phyloP scores from a whole-genome alignment of 176 grass and related monocot genomes.

The Saccharum officinarum region DNA sequence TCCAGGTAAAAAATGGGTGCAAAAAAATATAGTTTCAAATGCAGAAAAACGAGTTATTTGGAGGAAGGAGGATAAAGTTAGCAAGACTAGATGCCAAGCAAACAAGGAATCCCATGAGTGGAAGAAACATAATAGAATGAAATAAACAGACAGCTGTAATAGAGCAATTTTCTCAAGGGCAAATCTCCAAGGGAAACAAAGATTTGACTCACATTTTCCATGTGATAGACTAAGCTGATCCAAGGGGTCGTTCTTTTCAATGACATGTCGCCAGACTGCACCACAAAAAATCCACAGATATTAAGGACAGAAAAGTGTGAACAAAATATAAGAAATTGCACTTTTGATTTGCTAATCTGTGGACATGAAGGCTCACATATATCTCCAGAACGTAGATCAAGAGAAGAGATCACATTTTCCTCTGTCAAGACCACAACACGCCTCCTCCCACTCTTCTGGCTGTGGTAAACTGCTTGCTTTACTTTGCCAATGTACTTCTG shows the following conservation, averaged over 20 bases:
- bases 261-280: slow-evolving; percentile 95
- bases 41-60: background rate
- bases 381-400: slow-evolving; percentile 97
- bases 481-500: slow-evolving; percentile 96
- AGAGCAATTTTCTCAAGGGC: background rate
- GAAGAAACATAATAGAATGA: background rate
- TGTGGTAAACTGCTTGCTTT: slow-evolving; percentile 94
- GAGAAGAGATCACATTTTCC: slow-evolving; percentile 96
- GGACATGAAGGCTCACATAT: slow-evolving; percentile 68
- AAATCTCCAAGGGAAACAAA: slow-evolving; percentile 14
- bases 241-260: slow-evolving; percentile 77
- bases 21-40: background rate
- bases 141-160: slow-evolving; percentile 30
- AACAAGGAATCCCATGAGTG: slow-evolving; percentile 17
- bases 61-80: background rate
- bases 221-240: slow-evolving; percentile 82
- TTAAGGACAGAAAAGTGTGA: background rate
- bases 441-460: slow-evolving; percentile 82
- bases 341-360: background rate
- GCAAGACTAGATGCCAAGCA: background rate
- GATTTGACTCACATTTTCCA: slow-evolving; percentile 84
- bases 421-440: slow-evolving; percentile 85
- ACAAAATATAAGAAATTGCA: slow-evolving; percentile 17
- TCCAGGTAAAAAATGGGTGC: background rate
- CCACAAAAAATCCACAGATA: background rate